Evolutionary conservation across 2,329 filamentous ascomycete species (phyloP), one percentile per base, ranked within the genome.

Genomic region (Alternaria angustiovoidea): DNA sequence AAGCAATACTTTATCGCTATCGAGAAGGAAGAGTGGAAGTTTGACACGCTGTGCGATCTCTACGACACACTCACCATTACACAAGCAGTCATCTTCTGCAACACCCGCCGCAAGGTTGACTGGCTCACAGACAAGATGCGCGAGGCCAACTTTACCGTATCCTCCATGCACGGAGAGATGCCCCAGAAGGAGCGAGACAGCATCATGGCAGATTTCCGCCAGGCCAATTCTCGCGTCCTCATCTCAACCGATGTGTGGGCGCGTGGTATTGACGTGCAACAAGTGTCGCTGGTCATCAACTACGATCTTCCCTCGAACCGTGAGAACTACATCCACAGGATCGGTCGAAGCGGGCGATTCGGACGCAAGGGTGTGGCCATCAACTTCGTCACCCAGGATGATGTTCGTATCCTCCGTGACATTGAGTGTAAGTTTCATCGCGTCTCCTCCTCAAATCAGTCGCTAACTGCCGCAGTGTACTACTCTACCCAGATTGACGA

Each of bases 51-150:
- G 5, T 98, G 93, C 81, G 95, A 99, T 82, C 89, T 99, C 59
- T 99, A 99, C 86, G 95, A 99, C 79, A 98, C 95, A 12, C 87
- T 99, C 44, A 99, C 95, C 56, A 98, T 99, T 76, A 98, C 95
- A 16, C 95, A 98, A 83, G 95, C 95, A 46, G 95, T 99, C 79
- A 99, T 99, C 79, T 99, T 99, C 86, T 99, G 95, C 87, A 99
- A 99, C 82, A 99, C 95, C 7, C 90, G 95, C 69, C 89, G 95
- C 80, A 99, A 99, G 91, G 95, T 99, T 54, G 95, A 99, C 80
- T 99, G 95, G 95, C 84, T 99, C 61, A 98, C 95, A 5, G 95
- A 99, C 83, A 99, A 99, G 86, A 97, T 99, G 92, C 91, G 93
- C 66, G 95, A 97, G 79, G 93, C 93, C 73, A 97, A 99, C 83